These are phyloP conservation scores for Penicillium sp. DNA, from an alignment of 2,329 filamentous ascomycete species.

Conservation along the genomic window DNA sequence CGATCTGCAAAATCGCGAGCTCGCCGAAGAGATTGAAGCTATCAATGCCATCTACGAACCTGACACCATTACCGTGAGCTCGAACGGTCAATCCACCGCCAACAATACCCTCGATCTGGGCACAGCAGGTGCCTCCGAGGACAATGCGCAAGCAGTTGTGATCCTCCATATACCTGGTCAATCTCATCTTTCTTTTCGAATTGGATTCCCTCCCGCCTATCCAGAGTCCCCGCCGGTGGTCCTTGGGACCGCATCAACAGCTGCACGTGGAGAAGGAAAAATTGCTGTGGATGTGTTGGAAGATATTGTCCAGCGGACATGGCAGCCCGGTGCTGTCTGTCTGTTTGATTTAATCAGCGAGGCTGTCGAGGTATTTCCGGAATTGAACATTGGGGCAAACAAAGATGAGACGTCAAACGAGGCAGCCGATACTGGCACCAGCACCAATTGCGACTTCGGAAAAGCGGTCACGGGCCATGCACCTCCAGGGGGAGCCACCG, in stretches of 20 bases:
- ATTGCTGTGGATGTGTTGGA: slow-evolving; percentile 64
- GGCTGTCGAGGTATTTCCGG: slow-evolving; percentile 46
- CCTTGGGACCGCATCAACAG: slow-evolving; percentile 72
- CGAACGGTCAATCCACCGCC: slow-evolving; percentile 19
- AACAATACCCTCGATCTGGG: slow-evolving; percentile 28
- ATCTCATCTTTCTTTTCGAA: slow-evolving; percentile 42
- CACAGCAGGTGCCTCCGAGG: slow-evolving; percentile 10
- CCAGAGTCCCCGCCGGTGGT: slow-evolving; percentile 67
- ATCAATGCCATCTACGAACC: slow-evolving; percentile 57
- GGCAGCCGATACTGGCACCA: slow-evolving; percentile 1
- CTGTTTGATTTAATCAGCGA: slow-evolving; percentile 85
- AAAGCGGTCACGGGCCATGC: neutral
- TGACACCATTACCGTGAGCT: slow-evolving; percentile 51
- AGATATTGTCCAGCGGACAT: slow-evolving; percentile 61
- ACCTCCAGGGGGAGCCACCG: slow-evolving; percentile 1
- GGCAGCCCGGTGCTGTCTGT: slow-evolving; percentile 69
- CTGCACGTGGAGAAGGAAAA: slow-evolving; percentile 64
- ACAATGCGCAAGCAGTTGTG: slow-evolving; percentile 39
- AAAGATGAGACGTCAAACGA: slow-evolving; percentile 13
- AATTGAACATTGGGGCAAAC: slow-evolving; percentile 47
- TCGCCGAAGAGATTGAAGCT: slow-evolving; percentile 45
- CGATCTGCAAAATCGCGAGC: slow-evolving; percentile 33
- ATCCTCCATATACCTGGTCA: slow-evolving; percentile 63
- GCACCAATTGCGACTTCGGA: slow-evolving; percentile 3
- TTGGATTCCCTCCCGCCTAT: slow-evolving; percentile 67